Evolutionary conservation across 2,329 filamentous ascomycete species (phyloP).

Genomic region (Microcera coccophila): DNA sequence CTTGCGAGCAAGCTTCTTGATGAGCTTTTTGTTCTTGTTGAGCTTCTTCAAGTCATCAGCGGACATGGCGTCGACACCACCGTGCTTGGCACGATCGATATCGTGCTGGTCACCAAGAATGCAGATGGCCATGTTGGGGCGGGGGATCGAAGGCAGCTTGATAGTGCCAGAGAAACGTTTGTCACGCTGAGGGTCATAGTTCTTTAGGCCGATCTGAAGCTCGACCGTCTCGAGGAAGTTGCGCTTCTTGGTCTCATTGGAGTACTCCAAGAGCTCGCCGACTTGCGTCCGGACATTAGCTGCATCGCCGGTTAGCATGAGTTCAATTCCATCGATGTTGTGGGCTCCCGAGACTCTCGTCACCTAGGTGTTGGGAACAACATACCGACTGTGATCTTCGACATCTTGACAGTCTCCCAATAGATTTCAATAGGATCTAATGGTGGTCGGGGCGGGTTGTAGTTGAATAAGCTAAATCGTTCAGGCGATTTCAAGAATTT

Average conservation of each 20-base stretch:
- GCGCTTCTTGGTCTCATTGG: slow-evolving; percentile 88
- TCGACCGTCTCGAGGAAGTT: slow-evolving; percentile 97
- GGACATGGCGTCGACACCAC: slow-evolving; percentile 97
- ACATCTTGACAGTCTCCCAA: slow-evolving; percentile 87
- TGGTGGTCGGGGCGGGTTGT: slow-evolving; percentile 55
- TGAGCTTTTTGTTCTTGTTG: slow-evolving; percentile 99
- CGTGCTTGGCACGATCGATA: slow-evolving; percentile 99
- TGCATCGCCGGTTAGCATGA: slow-evolving; percentile 13
- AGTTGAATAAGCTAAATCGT: slow-evolving; percentile 19
- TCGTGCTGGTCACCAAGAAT: slow-evolving; percentile 80
- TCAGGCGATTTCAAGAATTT: slow-evolving; percentile 25
- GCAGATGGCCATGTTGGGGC: slow-evolving; percentile 84
- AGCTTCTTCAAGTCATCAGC: slow-evolving; percentile 99
- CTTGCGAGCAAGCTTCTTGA: slow-evolving; percentile 99
- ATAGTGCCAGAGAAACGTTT: slow-evolving; percentile 99
- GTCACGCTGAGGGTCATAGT: slow-evolving; percentile 99
- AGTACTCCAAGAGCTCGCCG: slow-evolving; percentile 91
- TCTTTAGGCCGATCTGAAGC: slow-evolving; percentile 91
- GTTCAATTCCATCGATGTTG: background rate
- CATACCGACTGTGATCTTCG: slow-evolving; percentile 76
- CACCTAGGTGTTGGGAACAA: background rate
- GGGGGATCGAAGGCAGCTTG: slow-evolving; percentile 86
- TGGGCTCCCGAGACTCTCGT: no score
- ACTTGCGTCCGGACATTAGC: slow-evolving; percentile 96
- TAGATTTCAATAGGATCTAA: slow-evolving; percentile 64